phyloP scores from a whole-genome alignment of 495 filamentous ascomycete species.

The Tuber indicum region DNA sequence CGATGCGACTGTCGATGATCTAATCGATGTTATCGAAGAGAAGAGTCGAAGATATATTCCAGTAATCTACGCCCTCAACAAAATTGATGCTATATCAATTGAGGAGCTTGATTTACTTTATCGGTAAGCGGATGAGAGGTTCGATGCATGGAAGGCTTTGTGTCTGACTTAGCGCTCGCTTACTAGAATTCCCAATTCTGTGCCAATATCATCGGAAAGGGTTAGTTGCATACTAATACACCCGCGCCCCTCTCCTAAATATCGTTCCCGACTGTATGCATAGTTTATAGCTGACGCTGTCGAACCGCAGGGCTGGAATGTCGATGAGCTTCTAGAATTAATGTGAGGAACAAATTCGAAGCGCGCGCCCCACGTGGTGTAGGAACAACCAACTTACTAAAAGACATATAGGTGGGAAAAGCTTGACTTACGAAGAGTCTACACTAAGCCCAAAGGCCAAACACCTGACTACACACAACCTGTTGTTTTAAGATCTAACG shows the following conservation, averaged over 20 bases:
- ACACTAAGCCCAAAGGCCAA: constrained; percentile 86
- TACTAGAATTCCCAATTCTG: constrained; percentile 76
- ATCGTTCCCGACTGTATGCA: neutral
- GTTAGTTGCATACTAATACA: constrained; percentile 17
- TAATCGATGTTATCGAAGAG: constrained; percentile 93
- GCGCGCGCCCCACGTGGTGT: constrained; percentile 17
- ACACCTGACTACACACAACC: constrained; percentile 86
- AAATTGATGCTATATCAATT: constrained; percentile 96
- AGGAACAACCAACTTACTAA: constrained; percentile 33
- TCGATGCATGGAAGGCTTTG: neutral
- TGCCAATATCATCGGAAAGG: constrained; percentile 84
- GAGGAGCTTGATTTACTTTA: constrained; percentile 95
- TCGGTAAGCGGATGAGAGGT: constrained; percentile 45
- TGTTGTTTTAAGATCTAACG: constrained; percentile 74
- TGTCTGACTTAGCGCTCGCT: constrained; percentile 3
- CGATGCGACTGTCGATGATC: constrained; percentile 83
- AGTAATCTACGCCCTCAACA: constrained; percentile 96
- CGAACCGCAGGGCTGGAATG: constrained; percentile 80
- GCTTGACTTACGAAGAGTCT: constrained; percentile 80
- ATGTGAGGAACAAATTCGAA: constrained; percentile 53
- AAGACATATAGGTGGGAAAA: constrained; percentile 68
- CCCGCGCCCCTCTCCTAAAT: neutral
- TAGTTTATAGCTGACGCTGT: constrained; percentile 11
- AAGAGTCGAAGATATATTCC: constrained; percentile 95
- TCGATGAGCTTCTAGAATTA: constrained; percentile 90